Base-by-base conservation (phyloP, 139 green algal species). In the Micromonas commoda region DNA sequence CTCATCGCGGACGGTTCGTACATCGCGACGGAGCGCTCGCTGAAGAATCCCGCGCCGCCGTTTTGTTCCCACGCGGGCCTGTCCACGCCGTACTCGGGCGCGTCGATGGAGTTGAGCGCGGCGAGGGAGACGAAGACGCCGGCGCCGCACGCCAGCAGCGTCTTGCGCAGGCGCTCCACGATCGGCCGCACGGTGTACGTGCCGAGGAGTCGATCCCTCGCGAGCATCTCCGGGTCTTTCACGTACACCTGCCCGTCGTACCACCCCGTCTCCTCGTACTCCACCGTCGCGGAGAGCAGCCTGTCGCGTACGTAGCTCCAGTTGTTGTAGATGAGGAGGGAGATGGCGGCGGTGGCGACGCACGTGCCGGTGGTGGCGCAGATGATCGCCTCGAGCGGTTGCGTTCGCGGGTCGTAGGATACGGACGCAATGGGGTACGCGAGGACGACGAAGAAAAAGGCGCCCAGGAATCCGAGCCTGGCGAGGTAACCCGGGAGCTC, bases 291-390 rank as follows among this genome's bases (percentile, higher is more conserved):
- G 31, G 72, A 88, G 37, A 97, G 87, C 37, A 98, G 82, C 2
- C 94, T 83, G 67, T 96, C 90, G 4, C 88, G 88, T 13, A 98
- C 92, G 71, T 97, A 98, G 5, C 82, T 79, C 93, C 93, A 98
- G 23, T 87, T 90, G n/a, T 96, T 84, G 45, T 88, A 86, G 71
- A 97, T 91, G 74, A 92, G 90, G 63, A 96, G 70, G 21, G 87
- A 80, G 0, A 88, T 86, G 5, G 92, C 64, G 1, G 89, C 86
- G 24, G 93, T 90, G n/a, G 94, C 89, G 45, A 19, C 68, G 21
- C 16, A 63, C 37, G 68, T 24, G 21, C 68, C 68, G 2, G 61
- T 2, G 37, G 32, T 2, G 37, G 68, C 68, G 37, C 37, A 33
- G 6, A 75, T 39, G 26, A 63, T 26, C 37, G 37, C 24, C 68